These are phyloP conservation scores for Amanita pallidorosea DNA, from an alignment of 768 basidiomycete genomes.

Conservation along the genomic window DNA sequence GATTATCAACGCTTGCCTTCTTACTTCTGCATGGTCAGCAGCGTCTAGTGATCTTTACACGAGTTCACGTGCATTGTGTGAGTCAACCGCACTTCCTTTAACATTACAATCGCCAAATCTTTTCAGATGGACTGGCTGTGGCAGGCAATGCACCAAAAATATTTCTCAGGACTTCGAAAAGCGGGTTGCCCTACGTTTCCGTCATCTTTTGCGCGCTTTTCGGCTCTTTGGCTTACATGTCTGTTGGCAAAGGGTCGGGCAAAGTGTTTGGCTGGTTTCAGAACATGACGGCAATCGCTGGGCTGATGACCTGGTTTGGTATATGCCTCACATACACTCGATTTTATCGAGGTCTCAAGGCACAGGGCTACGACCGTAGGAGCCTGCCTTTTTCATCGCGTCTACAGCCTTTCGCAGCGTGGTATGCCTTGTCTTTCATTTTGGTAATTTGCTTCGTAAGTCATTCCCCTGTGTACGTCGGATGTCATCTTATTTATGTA, in stretches of 20 bases:
- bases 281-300: conserved; percentile 60
- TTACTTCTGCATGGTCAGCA: conserved; percentile 91
- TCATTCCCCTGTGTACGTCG: conserved; percentile 5
- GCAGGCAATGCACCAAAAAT: conserved; percentile 76
- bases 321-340: conserved; percentile 71
- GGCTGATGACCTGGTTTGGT: conserved; percentile 76
- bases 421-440: conserved; percentile 33
- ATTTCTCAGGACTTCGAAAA: conserved; percentile 57
- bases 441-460: conserved; percentile 54
- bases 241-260: conserved; percentile 50
- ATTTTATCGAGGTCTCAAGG: conserved; percentile 76
- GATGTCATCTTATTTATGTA: background rate
- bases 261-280: conserved; percentile 74
- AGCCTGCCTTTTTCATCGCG: conserved; percentile 59
- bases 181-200: conserved; percentile 69
- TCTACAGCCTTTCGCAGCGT: conserved; percentile 69
- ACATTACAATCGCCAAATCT: background rate
- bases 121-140: conserved; percentile 65
- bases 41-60: conserved; percentile 86
- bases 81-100: conserved; percentile 8
- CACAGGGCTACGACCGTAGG: conserved; percentile 64
- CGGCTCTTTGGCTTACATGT: conserved; percentile 75
- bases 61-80: conserved; percentile 77
- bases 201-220: conserved; percentile 63
- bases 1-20: conserved; percentile 74